Evolutionary conservation across 371 early-diverging fungal species (phyloP).

Genomic region (Haplosporangium sp.): DNA sequence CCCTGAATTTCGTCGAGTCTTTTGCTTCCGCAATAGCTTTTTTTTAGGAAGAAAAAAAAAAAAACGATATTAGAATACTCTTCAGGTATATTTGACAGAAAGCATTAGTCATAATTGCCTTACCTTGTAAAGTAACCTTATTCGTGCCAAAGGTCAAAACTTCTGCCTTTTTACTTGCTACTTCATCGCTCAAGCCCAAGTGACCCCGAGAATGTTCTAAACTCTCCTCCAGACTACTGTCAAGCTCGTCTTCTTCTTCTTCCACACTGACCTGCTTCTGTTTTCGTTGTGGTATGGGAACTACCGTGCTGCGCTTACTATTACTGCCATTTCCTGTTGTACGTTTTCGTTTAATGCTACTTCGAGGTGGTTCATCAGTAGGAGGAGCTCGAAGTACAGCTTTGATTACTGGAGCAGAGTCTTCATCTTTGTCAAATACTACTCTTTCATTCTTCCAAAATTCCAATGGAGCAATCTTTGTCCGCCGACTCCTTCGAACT

Average conservation of each 20-base stretch:
- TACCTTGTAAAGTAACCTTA: slow-evolving; percentile 22
- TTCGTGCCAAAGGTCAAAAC: slow-evolving; percentile 17
- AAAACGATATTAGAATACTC: not conserved
- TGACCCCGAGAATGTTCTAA: not conserved
- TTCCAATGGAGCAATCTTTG: slow-evolving; percentile 37
- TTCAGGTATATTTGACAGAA: too few relatives aligned
- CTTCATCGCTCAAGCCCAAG: slow-evolving; percentile 15
- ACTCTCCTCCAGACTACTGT: slow-evolving; percentile 14
- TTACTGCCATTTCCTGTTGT: not conserved
- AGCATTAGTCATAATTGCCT: not conserved
- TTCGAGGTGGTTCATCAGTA: not conserved
- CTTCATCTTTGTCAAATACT: slow-evolving; percentile 9
- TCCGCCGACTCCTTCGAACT: slow-evolving; percentile 44
- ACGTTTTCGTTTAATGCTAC: slow-evolving; percentile 10
- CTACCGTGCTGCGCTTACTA: not conserved
- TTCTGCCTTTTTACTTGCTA: slow-evolving; percentile 12
- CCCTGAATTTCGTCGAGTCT: slow-evolving; percentile 12
- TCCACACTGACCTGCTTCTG: not conserved
- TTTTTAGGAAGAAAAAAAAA: not conserved
- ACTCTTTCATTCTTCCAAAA: slow-evolving; percentile 52
- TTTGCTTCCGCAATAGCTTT: slow-evolving; percentile 34
- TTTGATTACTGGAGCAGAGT: slow-evolving; percentile 30
- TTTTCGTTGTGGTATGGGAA: not conserved
- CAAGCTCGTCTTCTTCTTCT: not conserved
- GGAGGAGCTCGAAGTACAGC: slow-evolving; percentile 31